Evolutionary conservation across 805 yeast species (phyloP).

Genomic region (Blastobotrys terrestris): DNA sequence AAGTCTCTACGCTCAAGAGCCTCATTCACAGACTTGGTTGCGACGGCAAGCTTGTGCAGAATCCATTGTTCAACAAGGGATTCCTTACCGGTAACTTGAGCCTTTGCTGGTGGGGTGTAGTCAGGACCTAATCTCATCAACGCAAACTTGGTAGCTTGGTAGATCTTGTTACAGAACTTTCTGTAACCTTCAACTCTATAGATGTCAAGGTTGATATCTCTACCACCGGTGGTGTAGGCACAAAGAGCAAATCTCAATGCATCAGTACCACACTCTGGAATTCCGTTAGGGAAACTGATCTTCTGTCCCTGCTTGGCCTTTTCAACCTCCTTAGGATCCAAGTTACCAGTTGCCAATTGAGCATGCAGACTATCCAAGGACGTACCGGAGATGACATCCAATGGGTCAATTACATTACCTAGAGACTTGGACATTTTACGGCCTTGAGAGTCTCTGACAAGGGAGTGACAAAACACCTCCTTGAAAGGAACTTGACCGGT

Average conservation of each 20-base stretch:
- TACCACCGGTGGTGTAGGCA: conserved; percentile 97
- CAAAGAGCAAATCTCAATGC: conserved; percentile 97
- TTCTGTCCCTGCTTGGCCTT: conserved; percentile 86
- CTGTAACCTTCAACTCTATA: conserved; percentile 97
- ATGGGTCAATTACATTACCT: conserved; percentile 95
- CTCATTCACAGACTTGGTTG: conserved; percentile 58
- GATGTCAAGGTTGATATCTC: conserved; percentile 94
- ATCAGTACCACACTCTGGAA: conserved; percentile 99
- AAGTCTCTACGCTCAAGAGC: conserved; percentile 81
- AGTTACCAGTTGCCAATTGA: conserved; percentile 71
- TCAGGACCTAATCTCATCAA: conserved; percentile 87
- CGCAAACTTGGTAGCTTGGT: conserved; percentile 97
- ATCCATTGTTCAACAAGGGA: conserved; percentile 97
- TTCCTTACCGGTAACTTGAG: conserved; percentile 66
- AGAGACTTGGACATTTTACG: conserved; percentile 97
- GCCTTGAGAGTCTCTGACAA: conserved; percentile 98
- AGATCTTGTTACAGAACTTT: conserved; percentile 98
- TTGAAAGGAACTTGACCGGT: conserved; percentile 89
- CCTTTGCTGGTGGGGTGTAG: conserved; percentile 69
- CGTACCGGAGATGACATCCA: conserved; percentile 88
- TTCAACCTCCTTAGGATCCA: conserved; percentile 81
- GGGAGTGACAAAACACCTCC: conserved; percentile 96
- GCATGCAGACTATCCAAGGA: conserved; percentile 72
- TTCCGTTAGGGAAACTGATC: conserved; percentile 89
- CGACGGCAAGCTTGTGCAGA: conserved; percentile 70